Percentiles rank a stretch among this genome's conserved stretches.
Conservation (phyloP, 1,139 yeast genomes). For the Nakaseomyces delphensis region DNA sequence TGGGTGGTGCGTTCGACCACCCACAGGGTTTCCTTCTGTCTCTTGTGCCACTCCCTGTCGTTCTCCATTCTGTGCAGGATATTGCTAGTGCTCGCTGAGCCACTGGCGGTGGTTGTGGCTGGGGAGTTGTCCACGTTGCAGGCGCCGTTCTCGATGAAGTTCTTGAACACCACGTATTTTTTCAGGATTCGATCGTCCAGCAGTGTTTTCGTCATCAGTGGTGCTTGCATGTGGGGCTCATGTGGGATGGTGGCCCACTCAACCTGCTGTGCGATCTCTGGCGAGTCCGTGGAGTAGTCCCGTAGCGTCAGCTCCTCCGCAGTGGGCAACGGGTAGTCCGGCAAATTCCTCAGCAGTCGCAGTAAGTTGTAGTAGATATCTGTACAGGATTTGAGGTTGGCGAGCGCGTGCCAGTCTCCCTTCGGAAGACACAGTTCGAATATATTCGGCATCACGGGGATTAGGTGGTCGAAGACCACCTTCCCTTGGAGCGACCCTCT, state of each 20-base stretch:
- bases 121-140: slow-evolving; percentile 5
- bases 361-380: slow-evolving; percentile 12
- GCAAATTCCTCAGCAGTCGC: slow-evolving; percentile 1
- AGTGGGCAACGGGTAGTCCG: not conserved
- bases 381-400: slow-evolving; percentile 18
- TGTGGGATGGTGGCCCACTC: slow-evolving; percentile 6
- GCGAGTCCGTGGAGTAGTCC: slow-evolving; percentile 1
- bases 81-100: slow-evolving; percentile 13
- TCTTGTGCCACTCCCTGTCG: slow-evolving; percentile 31
- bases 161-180: slow-evolving; percentile 10
- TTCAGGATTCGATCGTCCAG: slow-evolving; percentile 12
- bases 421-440: slow-evolving; percentile 19
- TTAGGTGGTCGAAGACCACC: slow-evolving; percentile 17
- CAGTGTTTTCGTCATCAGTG: slow-evolving; percentile 7
- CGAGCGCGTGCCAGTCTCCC: slow-evolving; percentile 22
- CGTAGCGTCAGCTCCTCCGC: not conserved
- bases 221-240: slow-evolving; percentile 4
- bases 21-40: slow-evolving; percentile 30
- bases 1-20: slow-evolving; percentile 19
- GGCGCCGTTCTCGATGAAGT: slow-evolving; percentile 5
- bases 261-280: not conserved
- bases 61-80: slow-evolving; percentile 30
- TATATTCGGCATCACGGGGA: slow-evolving; percentile 19
- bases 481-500: slow-evolving; percentile 5
- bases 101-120: too few relatives aligned